Evolutionary conservation across 352 stramenopile genomes (phyloP).

Genomic region (Phytophthora tentaculata): DNA sequence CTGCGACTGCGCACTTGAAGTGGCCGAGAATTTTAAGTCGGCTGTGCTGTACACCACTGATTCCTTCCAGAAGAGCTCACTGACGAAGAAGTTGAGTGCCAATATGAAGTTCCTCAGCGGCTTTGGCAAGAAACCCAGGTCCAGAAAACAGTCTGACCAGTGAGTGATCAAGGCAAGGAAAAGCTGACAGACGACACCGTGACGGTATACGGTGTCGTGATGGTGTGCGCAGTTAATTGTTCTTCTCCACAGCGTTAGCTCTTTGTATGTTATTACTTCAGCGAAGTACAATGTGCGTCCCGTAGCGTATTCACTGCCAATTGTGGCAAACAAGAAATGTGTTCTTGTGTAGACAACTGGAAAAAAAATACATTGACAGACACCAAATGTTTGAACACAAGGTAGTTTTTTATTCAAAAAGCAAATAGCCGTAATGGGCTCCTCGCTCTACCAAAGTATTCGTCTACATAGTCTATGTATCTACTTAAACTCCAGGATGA

Average conservation of each 20-base stretch:
- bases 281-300: slow-evolving; percentile 36
- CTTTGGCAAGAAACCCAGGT: slow-evolving; percentile 62
- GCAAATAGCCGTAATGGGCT: slow-evolving; percentile 1
- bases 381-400: slow-evolving; percentile 1
- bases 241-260: not conserved
- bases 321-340: slow-evolving; percentile 8
- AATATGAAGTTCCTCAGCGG: slow-evolving; percentile 83
- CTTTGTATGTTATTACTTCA: slow-evolving; percentile 37
- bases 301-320: slow-evolving; percentile 25
- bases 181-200: not conserved
- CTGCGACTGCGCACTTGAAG: slow-evolving; percentile 46
- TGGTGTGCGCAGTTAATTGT: not conserved
- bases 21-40: slow-evolving; percentile 60
- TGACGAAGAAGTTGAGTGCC: slow-evolving; percentile 72
- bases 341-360: slow-evolving; percentile 12
- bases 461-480: slow-evolving; percentile 19
- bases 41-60: slow-evolving; percentile 46
- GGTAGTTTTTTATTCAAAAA: slow-evolving; percentile 25
- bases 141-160: slow-evolving; percentile 48
- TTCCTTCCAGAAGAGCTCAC: slow-evolving; percentile 53
- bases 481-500: slow-evolving; percentile 30
- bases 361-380: slow-evolving; percentile 6
- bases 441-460: slow-evolving; percentile 21
- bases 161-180: slow-evolving; percentile 20
- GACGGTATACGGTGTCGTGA: not conserved